Percentiles rank a stretch among this genome's conserved stretches.
Conservation (phyloP, 768 basidiomycete genomes). For the Rhizopogon vulgaris region DNA sequence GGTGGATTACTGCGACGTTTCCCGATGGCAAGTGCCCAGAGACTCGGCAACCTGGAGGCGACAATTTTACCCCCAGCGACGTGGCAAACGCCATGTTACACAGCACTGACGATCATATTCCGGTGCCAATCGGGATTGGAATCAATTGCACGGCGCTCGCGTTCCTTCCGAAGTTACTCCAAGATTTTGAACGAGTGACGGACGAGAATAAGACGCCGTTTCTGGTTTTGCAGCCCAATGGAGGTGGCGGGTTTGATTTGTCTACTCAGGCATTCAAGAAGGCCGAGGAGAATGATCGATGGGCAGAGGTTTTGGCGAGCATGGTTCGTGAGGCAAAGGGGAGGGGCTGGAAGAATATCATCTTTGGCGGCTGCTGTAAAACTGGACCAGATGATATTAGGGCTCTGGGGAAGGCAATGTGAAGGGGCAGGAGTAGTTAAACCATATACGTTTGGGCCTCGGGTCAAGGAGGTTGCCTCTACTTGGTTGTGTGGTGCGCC, state of each 20-base stretch:
- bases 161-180: constrained; percentile 35
- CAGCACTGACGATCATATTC: constrained; percentile 11
- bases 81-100: constrained; percentile 38
- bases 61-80: constrained; percentile 26
- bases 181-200: constrained; percentile 27
- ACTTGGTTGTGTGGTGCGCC: too few relatives aligned
- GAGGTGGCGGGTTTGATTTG: constrained; percentile 50
- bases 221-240: constrained; percentile 71
- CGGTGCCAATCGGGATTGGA: constrained; percentile 51
- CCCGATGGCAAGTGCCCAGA: constrained; percentile 46
- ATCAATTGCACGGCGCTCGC: constrained; percentile 65
- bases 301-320: constrained; percentile 29
- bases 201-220: constrained; percentile 29
- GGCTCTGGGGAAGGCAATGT: constrained; percentile 3
- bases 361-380: constrained; percentile 70
- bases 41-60: constrained; percentile 19
- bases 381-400: constrained; percentile 48
- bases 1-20: constrained; percentile 72
- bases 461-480: too few relatives aligned
- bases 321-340: constrained; percentile 16
- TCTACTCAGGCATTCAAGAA: constrained; percentile 37
- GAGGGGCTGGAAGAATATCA: constrained; percentile 40
- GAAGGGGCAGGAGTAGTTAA: too few relatives aligned
- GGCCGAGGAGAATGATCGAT: constrained; percentile 12
- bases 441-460: not conserved